phyloP scores from a whole-genome alignment of 2,329 filamentous ascomycete species.

The Fusarium albidum region DNA sequence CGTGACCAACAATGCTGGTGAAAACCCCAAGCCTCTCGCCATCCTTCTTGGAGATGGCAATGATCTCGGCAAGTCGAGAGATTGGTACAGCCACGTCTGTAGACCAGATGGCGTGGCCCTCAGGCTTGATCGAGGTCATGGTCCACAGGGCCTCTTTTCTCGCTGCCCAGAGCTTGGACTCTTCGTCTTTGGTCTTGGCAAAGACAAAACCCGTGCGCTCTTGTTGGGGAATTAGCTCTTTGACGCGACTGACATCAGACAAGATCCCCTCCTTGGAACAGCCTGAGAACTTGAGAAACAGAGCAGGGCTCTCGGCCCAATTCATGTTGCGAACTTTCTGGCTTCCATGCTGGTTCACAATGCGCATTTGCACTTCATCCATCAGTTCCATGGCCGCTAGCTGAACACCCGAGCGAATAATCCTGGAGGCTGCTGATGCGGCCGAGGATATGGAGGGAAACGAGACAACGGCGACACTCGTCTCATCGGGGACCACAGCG shows the following conservation, averaged over 20 bases:
- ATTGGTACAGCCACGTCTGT: slow-evolving; percentile 88
- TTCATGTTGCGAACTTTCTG: slow-evolving; percentile 70
- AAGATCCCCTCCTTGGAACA: slow-evolving; percentile 79
- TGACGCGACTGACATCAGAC: slow-evolving; percentile 77
- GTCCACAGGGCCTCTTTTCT: slow-evolving; percentile 87
- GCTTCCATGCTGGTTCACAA: slow-evolving; percentile 79
- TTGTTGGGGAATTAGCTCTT: slow-evolving; percentile 73
- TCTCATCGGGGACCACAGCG: slow-evolving; percentile 77
- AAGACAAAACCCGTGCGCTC: no score
- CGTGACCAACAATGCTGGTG: slow-evolving; percentile 86
- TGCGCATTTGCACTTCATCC: slow-evolving; percentile 88
- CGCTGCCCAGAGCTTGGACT: slow-evolving; percentile 82
- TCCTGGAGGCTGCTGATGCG: slow-evolving; percentile 74
- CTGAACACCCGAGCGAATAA: slow-evolving; percentile 79
- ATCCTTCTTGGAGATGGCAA: slow-evolving; percentile 87
- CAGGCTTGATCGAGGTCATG: slow-evolving; percentile 78
- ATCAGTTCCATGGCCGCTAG: slow-evolving; percentile 85
- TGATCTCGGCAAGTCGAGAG: slow-evolving; percentile 75
- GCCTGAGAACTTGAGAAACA: slow-evolving; percentile 89
- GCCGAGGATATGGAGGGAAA: slow-evolving; percentile 82
- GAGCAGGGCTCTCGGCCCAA: slow-evolving; percentile 80
- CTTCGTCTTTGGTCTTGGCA: no score
- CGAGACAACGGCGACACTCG: slow-evolving; percentile 80
- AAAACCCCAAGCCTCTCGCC: slow-evolving; percentile 87
- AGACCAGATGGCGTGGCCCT: no score